phyloP scores from a whole-genome alignment of 2,329 filamentous ascomycete species.

The Aspergillus sp. region DNA sequence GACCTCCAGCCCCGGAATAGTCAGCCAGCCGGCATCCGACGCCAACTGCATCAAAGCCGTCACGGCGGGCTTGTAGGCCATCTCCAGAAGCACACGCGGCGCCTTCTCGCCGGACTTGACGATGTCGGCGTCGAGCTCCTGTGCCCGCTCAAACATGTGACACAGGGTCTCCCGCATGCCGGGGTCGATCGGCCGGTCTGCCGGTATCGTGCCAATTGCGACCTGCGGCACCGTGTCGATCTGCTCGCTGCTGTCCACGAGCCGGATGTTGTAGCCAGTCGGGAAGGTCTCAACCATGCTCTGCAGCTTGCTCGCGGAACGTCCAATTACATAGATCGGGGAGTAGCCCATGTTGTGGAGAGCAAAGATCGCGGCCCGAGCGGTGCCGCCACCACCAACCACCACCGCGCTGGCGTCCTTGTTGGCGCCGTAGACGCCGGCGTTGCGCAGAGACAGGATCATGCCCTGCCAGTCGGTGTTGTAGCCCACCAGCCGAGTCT shows the following conservation, averaged over 20 bases:
- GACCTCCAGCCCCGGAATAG: constrained; percentile 83
- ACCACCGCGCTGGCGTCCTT: constrained; percentile 64
- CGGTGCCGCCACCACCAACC: constrained; percentile 87
- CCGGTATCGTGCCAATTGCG: constrained; percentile 87
- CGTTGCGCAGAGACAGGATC: constrained; percentile 70
- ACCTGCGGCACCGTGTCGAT: constrained; percentile 61
- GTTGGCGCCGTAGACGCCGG: constrained; percentile 55
- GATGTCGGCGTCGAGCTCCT: constrained; percentile 46
- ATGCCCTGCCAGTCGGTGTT: constrained; percentile 98
- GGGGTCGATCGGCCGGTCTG: constrained; percentile 76
- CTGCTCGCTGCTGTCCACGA: constrained; percentile 56
- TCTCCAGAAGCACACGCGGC: constrained; percentile 72
- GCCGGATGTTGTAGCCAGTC: constrained; percentile 64
- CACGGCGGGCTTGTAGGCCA: constrained; percentile 89
- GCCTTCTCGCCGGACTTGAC: constrained; percentile 35
- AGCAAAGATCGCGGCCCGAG: constrained; percentile 85
- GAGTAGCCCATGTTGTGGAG: constrained; percentile 78
- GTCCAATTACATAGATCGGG: constrained; percentile 83
- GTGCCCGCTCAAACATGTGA: constrained; percentile 47
- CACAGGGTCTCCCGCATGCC: constrained; percentile 65
- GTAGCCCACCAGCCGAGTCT: constrained; percentile 67
- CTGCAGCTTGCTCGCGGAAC: constrained; percentile 66
- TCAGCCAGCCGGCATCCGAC: constrained; percentile 72
- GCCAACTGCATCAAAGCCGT: constrained; percentile 86
- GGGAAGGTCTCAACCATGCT: constrained; percentile 72